These are phyloP conservation scores for Diutina rugosa DNA, from an alignment of 1,139 yeast species.

Conservation along the genomic window DNA sequence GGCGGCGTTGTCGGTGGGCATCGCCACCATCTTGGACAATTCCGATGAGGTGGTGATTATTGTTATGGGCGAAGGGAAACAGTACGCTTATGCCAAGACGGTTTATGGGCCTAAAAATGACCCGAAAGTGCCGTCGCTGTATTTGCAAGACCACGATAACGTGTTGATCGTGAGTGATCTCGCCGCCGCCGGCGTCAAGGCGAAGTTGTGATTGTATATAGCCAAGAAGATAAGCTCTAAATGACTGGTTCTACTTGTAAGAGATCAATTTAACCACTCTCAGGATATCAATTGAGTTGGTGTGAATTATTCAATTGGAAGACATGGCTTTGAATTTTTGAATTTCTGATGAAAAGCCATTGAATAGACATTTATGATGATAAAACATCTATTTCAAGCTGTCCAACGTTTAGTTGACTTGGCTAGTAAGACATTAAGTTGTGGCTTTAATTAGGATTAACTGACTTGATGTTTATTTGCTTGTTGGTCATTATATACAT, in stretches of 20 bases:
- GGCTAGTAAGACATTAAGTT: no score
- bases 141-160: conserved; percentile 32
- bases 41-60: conserved; percentile 40
- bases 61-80: conserved; percentile 33
- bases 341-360: no score
- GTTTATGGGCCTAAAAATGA: conserved; percentile 23
- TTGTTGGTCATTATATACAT: not conserved
- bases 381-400: no score
- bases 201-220: conserved; percentile 14
- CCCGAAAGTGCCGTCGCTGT: conserved; percentile 30
- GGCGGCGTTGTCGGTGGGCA: conserved; percentile 45
- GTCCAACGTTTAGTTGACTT: no score
- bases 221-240: not conserved
- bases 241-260: not conserved
- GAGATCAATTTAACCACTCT: no score
- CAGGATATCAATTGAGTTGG: no score
- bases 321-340: no score
- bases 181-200: conserved; percentile 26
- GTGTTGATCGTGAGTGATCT: conserved; percentile 34
- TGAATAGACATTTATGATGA: no score
- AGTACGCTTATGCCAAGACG: conserved; percentile 31
- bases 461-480: no score
- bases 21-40: conserved; percentile 47
- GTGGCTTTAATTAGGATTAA: no score
- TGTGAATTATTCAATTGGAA: no score